These are phyloP conservation scores for Hemileccinum rubropunctum DNA, from an alignment of 768 basidiomycete species.

Conservation along the genomic window DNA sequence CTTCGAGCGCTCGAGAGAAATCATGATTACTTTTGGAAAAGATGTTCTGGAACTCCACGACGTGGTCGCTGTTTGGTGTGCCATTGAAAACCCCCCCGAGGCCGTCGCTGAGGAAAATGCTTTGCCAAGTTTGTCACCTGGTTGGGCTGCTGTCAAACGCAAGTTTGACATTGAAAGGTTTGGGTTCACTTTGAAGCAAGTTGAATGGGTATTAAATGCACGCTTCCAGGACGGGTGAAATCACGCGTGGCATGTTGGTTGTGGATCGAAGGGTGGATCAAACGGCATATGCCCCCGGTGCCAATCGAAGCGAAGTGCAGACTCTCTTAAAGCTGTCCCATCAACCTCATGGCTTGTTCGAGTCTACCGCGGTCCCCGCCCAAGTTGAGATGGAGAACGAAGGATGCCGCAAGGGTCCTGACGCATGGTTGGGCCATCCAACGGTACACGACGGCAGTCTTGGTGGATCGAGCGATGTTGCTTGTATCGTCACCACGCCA, in stretches of 20 bases:
- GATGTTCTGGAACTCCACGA: constrained; percentile 92
- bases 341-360: constrained; percentile 36
- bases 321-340: constrained; percentile 42
- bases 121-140: constrained; percentile 33
- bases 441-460: constrained; percentile 18
- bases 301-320: constrained; percentile 64
- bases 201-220: background rate
- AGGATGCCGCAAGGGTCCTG: constrained; percentile 11
- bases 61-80: constrained; percentile 86
- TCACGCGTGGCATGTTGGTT: constrained; percentile 86
- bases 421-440: constrained; percentile 18
- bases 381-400: constrained; percentile 47
- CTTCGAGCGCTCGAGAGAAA: constrained; percentile 66
- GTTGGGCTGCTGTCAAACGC: constrained; percentile 56
- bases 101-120: constrained; percentile 22
- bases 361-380: constrained; percentile 54
- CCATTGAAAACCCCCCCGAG: constrained; percentile 64
- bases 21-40: constrained; percentile 78
- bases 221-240: constrained; percentile 58
- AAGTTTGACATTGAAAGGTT: constrained; percentile 72
- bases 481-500: constrained; percentile 60
- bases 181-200: background rate
- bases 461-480: constrained; percentile 36
- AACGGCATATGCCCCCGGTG: constrained; percentile 62
- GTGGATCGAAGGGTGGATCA: constrained; percentile 70